Evolutionary conservation across 2,329 filamentous ascomycete genomes (phyloP).

Genomic region (Rutstroemia sydowiana): DNA sequence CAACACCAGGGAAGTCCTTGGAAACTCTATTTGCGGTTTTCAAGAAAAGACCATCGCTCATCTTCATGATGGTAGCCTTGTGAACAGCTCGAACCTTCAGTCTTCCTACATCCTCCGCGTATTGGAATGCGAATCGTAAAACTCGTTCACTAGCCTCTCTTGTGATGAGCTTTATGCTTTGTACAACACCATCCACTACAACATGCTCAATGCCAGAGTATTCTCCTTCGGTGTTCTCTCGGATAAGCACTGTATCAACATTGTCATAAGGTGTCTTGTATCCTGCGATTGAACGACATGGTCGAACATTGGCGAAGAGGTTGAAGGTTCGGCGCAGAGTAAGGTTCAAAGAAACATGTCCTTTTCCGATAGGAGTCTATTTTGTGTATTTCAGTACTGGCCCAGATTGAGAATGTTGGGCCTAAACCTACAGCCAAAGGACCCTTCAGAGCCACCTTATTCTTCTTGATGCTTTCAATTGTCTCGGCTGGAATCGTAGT

Average conservation of each 20-base stretch:
- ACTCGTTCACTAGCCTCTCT: constrained; percentile 91
- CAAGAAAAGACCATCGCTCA: constrained; percentile 97
- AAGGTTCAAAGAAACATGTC: constrained; percentile 97
- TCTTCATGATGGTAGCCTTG: constrained; percentile 99
- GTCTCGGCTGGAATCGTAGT: constrained; percentile 89
- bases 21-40: constrained; percentile 75
- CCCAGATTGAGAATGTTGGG: constrained; percentile 12
- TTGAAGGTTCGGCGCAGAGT: constrained; percentile 99
- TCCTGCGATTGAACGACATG: constrained; percentile 91
- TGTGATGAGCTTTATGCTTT: constrained; percentile 99
- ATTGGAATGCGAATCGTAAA: constrained; percentile 95
- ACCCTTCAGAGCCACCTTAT: constrained; percentile 97
- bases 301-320: constrained; percentile 98
- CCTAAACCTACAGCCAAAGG: constrained; percentile 70
- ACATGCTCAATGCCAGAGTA: constrained; percentile 99
- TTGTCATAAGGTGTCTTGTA: constrained; percentile 98
- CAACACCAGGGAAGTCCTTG: constrained; percentile 92
- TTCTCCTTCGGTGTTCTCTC: constrained; percentile 99
- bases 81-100: constrained; percentile 96
- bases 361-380: constrained; percentile 92
- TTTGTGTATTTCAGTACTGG: constrained; percentile 12
- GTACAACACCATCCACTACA: constrained; percentile 93
- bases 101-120: constrained; percentile 86
- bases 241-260: constrained; percentile 94
- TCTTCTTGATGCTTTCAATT: constrained; percentile 87